Conservation (phyloP, 2,329 filamentous ascomycete genomes). For the Ceratocystis variospora region DNA sequence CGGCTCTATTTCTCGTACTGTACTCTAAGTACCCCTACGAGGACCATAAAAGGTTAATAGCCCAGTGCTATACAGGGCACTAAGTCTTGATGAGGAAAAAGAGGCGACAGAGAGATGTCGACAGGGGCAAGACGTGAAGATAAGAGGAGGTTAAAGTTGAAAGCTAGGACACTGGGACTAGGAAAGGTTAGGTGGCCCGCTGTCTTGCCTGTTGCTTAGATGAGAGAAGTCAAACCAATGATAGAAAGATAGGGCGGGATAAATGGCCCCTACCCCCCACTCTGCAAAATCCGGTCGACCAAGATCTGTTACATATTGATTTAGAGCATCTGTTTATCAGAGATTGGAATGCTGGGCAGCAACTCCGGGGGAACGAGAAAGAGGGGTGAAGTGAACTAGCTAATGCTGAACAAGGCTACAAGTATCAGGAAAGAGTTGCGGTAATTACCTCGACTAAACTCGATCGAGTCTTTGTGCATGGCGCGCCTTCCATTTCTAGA, state of each 20-base stretch:
- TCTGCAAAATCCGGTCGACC: neutral
- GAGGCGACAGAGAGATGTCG: conserved; percentile 2
- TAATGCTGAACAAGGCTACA: neutral
- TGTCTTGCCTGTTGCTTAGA: neutral
- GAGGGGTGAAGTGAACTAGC: neutral
- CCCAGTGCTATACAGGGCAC: neutral
- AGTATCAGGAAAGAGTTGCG: neutral
- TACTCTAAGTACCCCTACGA: neutral
- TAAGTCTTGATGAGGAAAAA: neutral
- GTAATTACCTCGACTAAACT: neutral
- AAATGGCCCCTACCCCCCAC: too few species aligned
- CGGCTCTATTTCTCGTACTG: conserved; percentile 4
- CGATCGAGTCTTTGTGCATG: neutral
- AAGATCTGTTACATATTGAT: conserved; percentile 10
- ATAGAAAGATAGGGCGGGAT: neutral
- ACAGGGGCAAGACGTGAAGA: neutral
- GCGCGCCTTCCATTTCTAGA: neutral
- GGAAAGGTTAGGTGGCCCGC: neutral
- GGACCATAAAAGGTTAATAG: neutral
- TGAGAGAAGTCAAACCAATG: neutral
- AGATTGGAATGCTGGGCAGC: neutral
- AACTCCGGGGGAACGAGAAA: neutral
- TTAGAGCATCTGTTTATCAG: neutral
- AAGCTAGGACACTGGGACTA: conserved; percentile 1
- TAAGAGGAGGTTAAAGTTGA: conserved; percentile 4